A percentile compares a stretch with the other conserved stretches of the same genome.
Conservation (phyloP, 1,284 basidiomycete species). For the Singerocomus inundabilis region DNA sequence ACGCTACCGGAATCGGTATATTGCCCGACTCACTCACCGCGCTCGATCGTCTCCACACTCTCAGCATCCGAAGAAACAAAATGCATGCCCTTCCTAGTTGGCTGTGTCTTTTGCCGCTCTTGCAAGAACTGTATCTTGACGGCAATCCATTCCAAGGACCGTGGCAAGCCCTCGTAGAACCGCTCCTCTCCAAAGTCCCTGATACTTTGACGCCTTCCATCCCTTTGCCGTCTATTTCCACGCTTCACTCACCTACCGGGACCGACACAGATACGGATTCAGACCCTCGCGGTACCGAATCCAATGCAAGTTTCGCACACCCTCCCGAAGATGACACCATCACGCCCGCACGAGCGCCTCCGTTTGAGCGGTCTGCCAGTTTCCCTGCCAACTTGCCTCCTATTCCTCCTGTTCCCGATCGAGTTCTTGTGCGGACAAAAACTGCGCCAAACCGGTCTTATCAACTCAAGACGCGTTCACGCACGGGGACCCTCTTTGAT, state of each 20-base stretch:
- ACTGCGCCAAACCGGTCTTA: constrained; percentile 68
- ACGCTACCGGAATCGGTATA: constrained; percentile 77
- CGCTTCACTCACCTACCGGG: constrained; percentile 36
- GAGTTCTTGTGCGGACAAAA: constrained; percentile 60
- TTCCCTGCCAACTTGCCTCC: constrained; percentile 39
- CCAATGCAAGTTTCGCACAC: constrained; percentile 27
- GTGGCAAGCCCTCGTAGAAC: constrained; percentile 87
- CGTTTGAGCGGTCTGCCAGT: constrained; percentile 49
- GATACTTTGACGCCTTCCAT: constrained; percentile 62
- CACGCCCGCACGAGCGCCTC: constrained; percentile 55
- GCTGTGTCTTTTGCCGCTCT: constrained; percentile 80
- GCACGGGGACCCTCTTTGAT: constrained; percentile 21
- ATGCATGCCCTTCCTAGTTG: constrained; percentile 90
- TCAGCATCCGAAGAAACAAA: constrained; percentile 87
- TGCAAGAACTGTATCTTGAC: constrained; percentile 89
- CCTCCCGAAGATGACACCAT: constrained; percentile 65
- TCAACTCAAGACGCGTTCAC: constrained; percentile 47
- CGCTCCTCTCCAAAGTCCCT: constrained; percentile 64
- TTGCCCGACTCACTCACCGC: constrained; percentile 69
- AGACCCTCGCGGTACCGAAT: constrained; percentile 43
- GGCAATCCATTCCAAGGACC: constrained; percentile 92
- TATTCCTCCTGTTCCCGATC: constrained; percentile 33
- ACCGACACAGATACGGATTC: constrained; percentile 57
- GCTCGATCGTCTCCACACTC: constrained; percentile 77
- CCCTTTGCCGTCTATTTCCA: constrained; percentile 48